Evolutionary conservation across 2,329 filamentous ascomycete species (phyloP).

Genomic region (Colletotrichum phormii): DNA sequence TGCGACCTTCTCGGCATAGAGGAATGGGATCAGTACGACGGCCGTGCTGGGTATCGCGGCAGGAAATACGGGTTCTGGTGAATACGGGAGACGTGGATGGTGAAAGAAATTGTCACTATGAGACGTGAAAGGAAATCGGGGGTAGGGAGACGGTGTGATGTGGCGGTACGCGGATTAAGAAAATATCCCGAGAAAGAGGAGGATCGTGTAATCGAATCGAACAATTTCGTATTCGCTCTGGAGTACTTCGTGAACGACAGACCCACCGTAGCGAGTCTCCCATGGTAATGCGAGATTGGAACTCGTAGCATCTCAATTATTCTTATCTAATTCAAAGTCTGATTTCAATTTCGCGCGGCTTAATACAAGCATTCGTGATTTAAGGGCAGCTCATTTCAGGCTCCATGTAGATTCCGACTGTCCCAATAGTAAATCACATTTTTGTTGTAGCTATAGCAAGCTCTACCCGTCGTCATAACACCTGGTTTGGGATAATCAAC

Average conservation of each 20-base stretch:
- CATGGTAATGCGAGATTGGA: background rate
- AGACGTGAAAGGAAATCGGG: background rate
- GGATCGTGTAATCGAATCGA: conserved; percentile 21
- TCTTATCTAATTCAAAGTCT: background rate
- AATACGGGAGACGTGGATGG: background rate
- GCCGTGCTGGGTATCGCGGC: conserved; percentile 24
- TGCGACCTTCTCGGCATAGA: conserved; percentile 14
- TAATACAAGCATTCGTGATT: no score
- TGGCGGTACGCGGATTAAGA: background rate
- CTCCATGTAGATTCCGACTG: no score
- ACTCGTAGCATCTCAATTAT: background rate
- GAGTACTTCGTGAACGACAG: background rate
- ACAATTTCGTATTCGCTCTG: conserved; percentile 11
- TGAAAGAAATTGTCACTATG: background rate
- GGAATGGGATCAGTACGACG: background rate
- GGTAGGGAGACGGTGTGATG: background rate
- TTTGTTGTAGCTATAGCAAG: background rate
- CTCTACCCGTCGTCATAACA: background rate
- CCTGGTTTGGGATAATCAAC: background rate
- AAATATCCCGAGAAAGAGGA: background rate
- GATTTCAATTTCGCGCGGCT: background rate
- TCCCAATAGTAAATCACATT: no score
- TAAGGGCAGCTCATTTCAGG: no score
- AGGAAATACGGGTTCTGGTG: background rate
- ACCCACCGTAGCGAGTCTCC: background rate